Evolutionary conservation across 2,329 filamentous ascomycete genomes (phyloP).

Genomic region (Colletotrichum sp.): DNA sequence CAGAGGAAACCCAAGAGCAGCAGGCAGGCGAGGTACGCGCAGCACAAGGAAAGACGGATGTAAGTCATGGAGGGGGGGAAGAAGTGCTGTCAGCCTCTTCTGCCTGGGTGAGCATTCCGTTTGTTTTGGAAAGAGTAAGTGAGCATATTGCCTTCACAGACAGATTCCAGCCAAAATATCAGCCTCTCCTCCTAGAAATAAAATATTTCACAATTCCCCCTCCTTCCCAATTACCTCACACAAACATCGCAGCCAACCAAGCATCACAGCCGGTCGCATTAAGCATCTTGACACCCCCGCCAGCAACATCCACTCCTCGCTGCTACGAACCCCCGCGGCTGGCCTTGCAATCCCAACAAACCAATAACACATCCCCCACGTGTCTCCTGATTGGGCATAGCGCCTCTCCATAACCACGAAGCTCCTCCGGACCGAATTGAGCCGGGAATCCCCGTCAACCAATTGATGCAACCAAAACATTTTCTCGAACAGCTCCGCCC

Average conservation of each 20-base stretch:
- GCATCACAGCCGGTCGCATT: background rate
- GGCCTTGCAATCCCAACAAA: slow-evolving; percentile 16
- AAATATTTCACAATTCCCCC: background rate
- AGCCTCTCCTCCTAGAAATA: background rate
- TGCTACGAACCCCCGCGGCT: background rate
- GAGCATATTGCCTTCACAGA: background rate
- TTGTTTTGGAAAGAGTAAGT: background rate
- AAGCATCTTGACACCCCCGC: background rate
- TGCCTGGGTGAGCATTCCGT: background rate
- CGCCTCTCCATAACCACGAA: slow-evolving; percentile 1
- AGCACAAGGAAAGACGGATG: background rate
- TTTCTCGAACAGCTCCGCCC: slow-evolving; percentile 23
- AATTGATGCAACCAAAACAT: slow-evolving; percentile 24
- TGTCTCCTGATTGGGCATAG: slow-evolving; percentile 19
- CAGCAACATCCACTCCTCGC: background rate
- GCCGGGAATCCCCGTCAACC: slow-evolving; percentile 24
- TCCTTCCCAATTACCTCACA: background rate
- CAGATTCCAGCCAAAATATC: background rate
- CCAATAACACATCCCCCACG: slow-evolving; percentile 23
- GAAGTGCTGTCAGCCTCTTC: background rate
- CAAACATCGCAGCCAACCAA: background rate
- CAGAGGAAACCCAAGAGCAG: background rate
- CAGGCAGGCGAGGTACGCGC: background rate
- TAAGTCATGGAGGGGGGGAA: background rate
- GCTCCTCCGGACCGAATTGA: slow-evolving; percentile 21